Evolutionary conservation across 1,284 basidiomycete species (phyloP).

Genomic region (Peniophora sp.): DNA sequence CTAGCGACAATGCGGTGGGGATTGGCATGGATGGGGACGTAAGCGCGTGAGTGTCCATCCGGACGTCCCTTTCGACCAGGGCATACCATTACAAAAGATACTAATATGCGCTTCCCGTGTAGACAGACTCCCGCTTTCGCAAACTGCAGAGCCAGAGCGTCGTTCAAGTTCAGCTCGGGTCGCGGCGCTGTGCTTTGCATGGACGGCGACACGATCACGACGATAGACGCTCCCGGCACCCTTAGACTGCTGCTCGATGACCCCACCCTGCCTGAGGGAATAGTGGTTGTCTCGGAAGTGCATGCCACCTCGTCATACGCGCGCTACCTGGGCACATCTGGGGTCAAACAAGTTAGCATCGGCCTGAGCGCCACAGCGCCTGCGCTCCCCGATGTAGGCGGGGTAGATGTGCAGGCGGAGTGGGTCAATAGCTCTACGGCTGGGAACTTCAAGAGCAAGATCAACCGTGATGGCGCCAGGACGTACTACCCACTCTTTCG

Average conservation of each 20-base stretch:
- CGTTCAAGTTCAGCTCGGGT: slow-evolving; percentile 16
- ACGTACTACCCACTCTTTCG: slow-evolving; percentile 20
- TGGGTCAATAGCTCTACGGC: slow-evolving; percentile 17
- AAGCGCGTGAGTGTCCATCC: slow-evolving; percentile 11
- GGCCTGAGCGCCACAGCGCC: slow-evolving; percentile 15
- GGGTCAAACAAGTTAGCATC: slow-evolving; percentile 13
- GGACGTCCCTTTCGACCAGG: background rate
- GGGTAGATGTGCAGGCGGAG: slow-evolving; percentile 7
- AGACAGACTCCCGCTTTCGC: slow-evolving; percentile 12
- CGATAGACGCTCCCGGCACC: slow-evolving; percentile 16
- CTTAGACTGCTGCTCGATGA: slow-evolving; percentile 19
- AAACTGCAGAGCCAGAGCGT: slow-evolving; percentile 9
- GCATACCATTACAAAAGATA: too few species aligned
- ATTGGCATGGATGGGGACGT: slow-evolving; percentile 11
- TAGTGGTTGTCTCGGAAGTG: slow-evolving; percentile 20
- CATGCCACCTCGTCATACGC: slow-evolving; percentile 22
- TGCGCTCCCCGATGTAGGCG: slow-evolving; percentile 3
- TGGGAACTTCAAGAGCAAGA: slow-evolving; percentile 18
- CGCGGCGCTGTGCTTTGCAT: slow-evolving; percentile 19
- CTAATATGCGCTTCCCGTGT: too few species aligned
- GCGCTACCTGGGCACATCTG: slow-evolving; percentile 15
- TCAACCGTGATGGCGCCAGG: slow-evolving; percentile 13
- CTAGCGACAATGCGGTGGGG: slow-evolving; percentile 16
- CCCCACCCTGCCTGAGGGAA: slow-evolving; percentile 9
- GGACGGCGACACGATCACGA: slow-evolving; percentile 7